Conservation (phyloP, 371 early-diverging fungal species). For the Fennellomyces sp. region DNA sequence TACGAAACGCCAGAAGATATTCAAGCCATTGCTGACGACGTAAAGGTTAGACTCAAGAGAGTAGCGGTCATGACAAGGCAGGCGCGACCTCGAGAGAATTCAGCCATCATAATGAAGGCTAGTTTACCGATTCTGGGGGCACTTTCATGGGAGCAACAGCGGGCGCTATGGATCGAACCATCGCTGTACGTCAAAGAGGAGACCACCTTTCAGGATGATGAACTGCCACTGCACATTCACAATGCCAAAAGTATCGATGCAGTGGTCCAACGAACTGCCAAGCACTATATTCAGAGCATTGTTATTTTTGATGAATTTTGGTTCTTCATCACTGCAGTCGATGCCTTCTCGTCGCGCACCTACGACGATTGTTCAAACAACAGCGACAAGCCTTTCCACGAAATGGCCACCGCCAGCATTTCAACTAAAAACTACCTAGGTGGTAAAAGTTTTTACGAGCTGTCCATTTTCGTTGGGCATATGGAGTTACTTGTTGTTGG, state of each 20-base stretch:
- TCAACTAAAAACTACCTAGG: too few species aligned
- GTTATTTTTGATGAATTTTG: neutral
- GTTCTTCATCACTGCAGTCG: constrained; percentile 5
- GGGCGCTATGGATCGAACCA: too few species aligned
- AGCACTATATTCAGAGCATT: neutral
- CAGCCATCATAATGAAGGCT: neutral
- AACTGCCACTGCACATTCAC: neutral
- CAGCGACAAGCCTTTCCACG: neutral
- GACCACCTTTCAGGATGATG: neutral
- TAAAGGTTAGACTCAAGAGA: too few species aligned
- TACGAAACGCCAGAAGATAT: too few species aligned
- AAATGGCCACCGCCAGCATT: too few species aligned
- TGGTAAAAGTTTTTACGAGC: too few species aligned
- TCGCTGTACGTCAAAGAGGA: neutral
- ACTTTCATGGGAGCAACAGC: too few species aligned
- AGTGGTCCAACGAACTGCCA: neutral
- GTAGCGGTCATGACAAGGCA: too few species aligned
- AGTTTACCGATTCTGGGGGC: neutral
- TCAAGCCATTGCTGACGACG: too few species aligned
- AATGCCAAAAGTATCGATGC: neutral
- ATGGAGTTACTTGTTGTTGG: too few species aligned
- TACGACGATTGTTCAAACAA: neutral
- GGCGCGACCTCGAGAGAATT: neutral
- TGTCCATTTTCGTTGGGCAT: too few species aligned
- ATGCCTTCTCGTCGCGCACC: neutral